Conservation (phyloP, 768 basidiomycete genomes). For the Fibroporia radiculosa region DNA sequence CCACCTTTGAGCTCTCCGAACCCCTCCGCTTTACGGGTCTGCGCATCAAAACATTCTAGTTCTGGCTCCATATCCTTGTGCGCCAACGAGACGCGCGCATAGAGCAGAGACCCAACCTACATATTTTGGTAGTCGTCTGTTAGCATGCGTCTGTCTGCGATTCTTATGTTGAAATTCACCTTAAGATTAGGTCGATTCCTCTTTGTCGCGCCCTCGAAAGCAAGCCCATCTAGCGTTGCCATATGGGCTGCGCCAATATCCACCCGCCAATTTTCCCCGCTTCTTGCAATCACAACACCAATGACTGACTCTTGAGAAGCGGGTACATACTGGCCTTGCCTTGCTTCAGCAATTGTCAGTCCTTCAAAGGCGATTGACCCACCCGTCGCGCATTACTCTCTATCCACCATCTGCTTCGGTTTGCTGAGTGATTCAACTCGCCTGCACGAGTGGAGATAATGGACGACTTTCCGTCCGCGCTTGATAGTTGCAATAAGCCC, state of each 20-base stretch:
- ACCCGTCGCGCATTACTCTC: constrained; percentile 83
- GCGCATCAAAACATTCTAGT: constrained; percentile 91
- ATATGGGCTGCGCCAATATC: constrained; percentile 88
- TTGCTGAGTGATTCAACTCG: constrained; percentile 56
- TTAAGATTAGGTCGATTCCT: constrained; percentile 91
- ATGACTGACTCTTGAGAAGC: constrained; percentile 86
- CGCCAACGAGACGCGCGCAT: constrained; percentile 87
- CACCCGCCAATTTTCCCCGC: constrained; percentile 87
- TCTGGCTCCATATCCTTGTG: constrained; percentile 99
- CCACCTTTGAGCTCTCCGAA: constrained; percentile 93
- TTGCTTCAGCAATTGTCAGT: background rate
- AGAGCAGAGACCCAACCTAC: constrained; percentile 86
- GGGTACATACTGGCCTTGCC: constrained; percentile 70
- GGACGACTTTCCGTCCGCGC: constrained; percentile 22
- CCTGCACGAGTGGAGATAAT: constrained; percentile 64
- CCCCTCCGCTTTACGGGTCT: constrained; percentile 85
- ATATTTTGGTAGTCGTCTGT: too few relatives aligned
- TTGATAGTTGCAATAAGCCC: constrained; percentile 52
- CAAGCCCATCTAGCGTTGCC: constrained; percentile 80
- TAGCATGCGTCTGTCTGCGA: too few relatives aligned
- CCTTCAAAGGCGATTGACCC: constrained; percentile 25
- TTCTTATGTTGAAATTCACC: too few relatives aligned
- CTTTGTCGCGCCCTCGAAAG: constrained; percentile 95
- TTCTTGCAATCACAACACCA: constrained; percentile 70
- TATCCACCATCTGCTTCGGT: constrained; percentile 81